phyloP scores from a whole-genome alignment of 169 alveolate species.

The Eimeria acervulina region DNA sequence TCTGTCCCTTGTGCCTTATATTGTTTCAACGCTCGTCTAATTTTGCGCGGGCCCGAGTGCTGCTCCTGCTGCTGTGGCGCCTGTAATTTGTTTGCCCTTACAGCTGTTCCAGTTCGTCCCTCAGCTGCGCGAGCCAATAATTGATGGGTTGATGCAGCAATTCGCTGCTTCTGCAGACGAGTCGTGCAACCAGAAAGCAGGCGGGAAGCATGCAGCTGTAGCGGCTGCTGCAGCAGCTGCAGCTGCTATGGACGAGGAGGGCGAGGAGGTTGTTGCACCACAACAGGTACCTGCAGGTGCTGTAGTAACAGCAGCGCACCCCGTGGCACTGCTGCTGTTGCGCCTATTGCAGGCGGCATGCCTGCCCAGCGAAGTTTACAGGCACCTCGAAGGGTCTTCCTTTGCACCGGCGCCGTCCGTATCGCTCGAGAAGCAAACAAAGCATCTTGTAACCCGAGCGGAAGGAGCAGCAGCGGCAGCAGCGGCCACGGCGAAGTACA shows the following conservation, averaged over 20 bases:
- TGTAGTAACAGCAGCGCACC: constrained; percentile 48
- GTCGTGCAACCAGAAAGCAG: background rate
- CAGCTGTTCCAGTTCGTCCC: constrained; percentile 73
- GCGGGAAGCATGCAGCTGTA: constrained; percentile 58
- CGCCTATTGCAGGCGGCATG: constrained; percentile 74
- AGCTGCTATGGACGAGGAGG: constrained; percentile 42
- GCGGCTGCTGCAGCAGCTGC: constrained; percentile 67
- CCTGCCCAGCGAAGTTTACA: constrained; percentile 67
- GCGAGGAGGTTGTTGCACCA: constrained; percentile 29
- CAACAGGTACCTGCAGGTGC: constrained; percentile 19
- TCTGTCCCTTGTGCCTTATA: background rate
- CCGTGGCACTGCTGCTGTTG: constrained; percentile 65
- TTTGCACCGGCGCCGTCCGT: background rate
- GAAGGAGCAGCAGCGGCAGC: constrained; percentile 73
- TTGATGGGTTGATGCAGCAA: constrained; percentile 68
- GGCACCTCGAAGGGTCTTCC: constrained; percentile 15
- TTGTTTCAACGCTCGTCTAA: background rate
- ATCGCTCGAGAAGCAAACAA: background rate
- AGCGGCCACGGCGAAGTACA: constrained; percentile 46
- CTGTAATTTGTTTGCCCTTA: background rate
- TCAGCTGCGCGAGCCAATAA: constrained; percentile 59
- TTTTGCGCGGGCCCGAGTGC: background rate
- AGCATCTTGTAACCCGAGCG: background rate
- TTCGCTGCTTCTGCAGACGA: constrained; percentile 45
- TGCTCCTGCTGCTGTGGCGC: constrained; percentile 17